Evolutionary conservation across 1,284 basidiomycete genomes (phyloP).

Genomic region (Porodaedalea pini): DNA sequence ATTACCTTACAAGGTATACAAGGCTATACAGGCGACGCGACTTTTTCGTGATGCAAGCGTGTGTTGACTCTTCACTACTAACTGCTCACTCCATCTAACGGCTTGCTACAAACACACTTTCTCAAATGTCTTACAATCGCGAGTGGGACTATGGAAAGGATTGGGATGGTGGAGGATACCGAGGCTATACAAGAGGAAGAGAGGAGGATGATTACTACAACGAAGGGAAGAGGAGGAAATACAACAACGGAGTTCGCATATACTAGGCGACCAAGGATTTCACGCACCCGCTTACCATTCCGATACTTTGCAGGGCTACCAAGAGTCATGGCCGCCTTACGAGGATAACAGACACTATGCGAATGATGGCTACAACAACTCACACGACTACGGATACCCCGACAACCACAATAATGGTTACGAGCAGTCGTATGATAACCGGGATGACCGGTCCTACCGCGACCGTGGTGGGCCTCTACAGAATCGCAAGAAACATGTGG

Average conservation of each 20-base stretch:
- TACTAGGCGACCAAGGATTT: constrained; percentile 17
- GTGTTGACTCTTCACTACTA: not conserved
- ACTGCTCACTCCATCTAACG: constrained; percentile 21
- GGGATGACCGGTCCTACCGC: constrained; percentile 40
- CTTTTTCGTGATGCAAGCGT: too few relatives aligned
- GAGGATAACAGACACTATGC: constrained; percentile 34
- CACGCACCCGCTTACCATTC: constrained; percentile 20
- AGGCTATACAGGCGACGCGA: too few relatives aligned
- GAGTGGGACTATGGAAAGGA: constrained; percentile 80
- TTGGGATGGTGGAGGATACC: constrained; percentile 41
- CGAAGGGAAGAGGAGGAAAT: constrained; percentile 74
- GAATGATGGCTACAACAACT: constrained; percentile 27
- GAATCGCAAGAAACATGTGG: constrained; percentile 65
- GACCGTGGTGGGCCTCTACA: constrained; percentile 37
- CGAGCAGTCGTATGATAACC: constrained; percentile 20
- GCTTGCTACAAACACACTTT: not conserved
- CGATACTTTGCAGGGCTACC: constrained; percentile 42
- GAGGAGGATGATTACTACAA: constrained; percentile 38
- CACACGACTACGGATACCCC: constrained; percentile 33
- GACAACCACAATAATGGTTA: constrained; percentile 35
- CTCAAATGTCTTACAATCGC: constrained; percentile 66
- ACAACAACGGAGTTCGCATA: constrained; percentile 62
- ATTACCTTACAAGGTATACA: too few relatives aligned
- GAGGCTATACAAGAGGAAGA: constrained; percentile 45
- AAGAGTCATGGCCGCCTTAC: constrained; percentile 43